Percentiles rank a stretch among this genome's conserved stretches.
Evolutionary conservation across 2,329 filamentous ascomycete genomes (phyloP).

Genomic region (Tolypocladium amazonense): DNA sequence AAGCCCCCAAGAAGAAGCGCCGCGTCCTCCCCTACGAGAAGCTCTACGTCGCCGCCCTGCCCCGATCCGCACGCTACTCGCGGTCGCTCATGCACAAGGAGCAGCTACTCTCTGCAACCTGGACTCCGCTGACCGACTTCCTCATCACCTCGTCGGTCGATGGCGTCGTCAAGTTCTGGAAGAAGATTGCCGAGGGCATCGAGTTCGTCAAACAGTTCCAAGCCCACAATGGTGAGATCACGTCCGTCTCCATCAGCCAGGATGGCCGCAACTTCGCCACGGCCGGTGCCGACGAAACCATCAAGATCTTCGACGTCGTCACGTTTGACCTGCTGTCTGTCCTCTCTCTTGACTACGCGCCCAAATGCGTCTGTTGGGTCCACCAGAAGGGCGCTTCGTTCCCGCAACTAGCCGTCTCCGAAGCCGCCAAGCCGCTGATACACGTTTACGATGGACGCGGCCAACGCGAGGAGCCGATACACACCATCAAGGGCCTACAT

Average conservation of each 20-base stretch:
- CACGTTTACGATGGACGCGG: conserved; percentile 84
- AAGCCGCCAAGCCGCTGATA: conserved; percentile 61
- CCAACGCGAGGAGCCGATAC: conserved; percentile 63
- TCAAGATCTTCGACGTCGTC: conserved; percentile 75
- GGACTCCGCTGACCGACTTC: conserved; percentile 89
- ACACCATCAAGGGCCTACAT: conserved; percentile 72
- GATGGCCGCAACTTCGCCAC: conserved; percentile 94
- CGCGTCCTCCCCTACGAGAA: conserved; percentile 89
- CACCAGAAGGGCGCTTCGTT: conserved; percentile 80
- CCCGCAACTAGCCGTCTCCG: conserved; percentile 75
- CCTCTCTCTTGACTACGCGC: conserved; percentile 64
- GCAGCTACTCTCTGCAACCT: conserved; percentile 75
- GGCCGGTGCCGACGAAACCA: conserved; percentile 63
- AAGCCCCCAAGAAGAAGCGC: conserved; percentile 80
- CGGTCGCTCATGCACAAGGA: conserved; percentile 99
- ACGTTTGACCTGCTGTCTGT: conserved; percentile 84
- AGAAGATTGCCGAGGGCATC: conserved; percentile 80
- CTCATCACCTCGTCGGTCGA: conserved; percentile 88
- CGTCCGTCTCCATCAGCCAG: conserved; percentile 70
- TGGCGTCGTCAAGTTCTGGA: conserved; percentile 99
- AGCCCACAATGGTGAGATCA: conserved; percentile 79
- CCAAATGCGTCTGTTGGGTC: conserved; percentile 83
- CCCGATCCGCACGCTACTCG: conserved; percentile 71
- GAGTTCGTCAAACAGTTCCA: conserved; percentile 98
- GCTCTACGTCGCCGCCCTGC: conserved; percentile 84